phyloP scores from a whole-genome alignment of 176 grass and related monocot species.

The Oryza australiensis region DNA sequence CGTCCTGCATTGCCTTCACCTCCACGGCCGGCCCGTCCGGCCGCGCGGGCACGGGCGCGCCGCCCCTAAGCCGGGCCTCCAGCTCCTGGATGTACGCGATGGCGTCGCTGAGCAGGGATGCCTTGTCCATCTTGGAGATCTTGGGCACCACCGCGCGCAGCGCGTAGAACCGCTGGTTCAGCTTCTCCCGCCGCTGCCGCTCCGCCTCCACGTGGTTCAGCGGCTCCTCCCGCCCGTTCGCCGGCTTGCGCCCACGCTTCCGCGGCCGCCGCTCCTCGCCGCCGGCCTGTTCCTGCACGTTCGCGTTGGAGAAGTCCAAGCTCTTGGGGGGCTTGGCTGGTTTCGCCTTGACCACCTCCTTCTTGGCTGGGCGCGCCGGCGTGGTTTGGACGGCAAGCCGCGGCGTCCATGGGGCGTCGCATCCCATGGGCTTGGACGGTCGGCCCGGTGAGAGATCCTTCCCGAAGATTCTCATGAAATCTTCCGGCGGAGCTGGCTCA shows the following conservation, averaged over 20 bases:
- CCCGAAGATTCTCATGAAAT: conserved; percentile 56
- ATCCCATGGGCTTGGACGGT: neutral
- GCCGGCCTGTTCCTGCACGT: neutral
- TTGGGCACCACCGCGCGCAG: conserved; percentile 81
- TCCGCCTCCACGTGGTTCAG: conserved; percentile 96
- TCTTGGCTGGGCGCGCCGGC: neutral
- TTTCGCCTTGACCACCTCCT: neutral
- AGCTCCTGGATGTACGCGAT: conserved; percentile 88
- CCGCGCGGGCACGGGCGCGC: conserved; percentile 19
- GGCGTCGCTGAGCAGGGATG: conserved; percentile 79
- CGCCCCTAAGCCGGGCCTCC: conserved; percentile 48
- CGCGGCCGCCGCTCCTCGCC: conserved; percentile 58
- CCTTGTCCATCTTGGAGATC: conserved; percentile 96
- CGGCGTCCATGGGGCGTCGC: conserved; percentile 21
- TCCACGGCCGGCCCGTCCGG: conserved; percentile 52
- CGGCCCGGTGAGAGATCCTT: conserved; percentile 33
- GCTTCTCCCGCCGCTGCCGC: conserved; percentile 90
- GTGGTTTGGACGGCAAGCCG: conserved; percentile 13
- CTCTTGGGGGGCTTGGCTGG: conserved; percentile 1
- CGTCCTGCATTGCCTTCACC: conserved; percentile 53
- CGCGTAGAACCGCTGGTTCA: conserved; percentile 93
- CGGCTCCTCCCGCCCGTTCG: conserved; percentile 85
- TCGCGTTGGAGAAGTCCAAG: conserved; percentile 22
- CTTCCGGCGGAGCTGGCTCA: neutral
- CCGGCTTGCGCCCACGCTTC: conserved; percentile 85